Conservation (phyloP, 225 moss, liverwort and hornwort species). For the Physcomitrellopsis africana region DNA sequence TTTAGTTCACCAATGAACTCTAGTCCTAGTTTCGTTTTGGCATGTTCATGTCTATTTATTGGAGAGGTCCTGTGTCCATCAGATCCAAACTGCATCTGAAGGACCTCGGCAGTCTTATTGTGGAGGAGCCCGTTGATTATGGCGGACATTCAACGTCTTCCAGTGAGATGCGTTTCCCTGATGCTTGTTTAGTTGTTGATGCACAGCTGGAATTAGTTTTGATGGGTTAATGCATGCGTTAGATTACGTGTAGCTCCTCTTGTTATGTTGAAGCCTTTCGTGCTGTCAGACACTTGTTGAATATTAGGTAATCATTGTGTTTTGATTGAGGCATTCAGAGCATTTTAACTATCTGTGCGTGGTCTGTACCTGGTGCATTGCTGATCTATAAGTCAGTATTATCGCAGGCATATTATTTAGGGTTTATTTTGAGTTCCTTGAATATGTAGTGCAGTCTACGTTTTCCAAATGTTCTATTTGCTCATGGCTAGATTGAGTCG, state of each 20-base stretch:
- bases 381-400: constrained; percentile 2
- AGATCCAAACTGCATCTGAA: constrained; percentile 8
- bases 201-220: neutral
- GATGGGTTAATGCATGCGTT: constrained; percentile 6
- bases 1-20: neutral
- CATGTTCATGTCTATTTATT: neutral
- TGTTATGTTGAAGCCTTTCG: neutral
- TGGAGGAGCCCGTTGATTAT: constrained; percentile 12
- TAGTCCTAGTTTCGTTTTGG: constrained; percentile 13
- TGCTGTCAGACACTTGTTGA: neutral
- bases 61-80: constrained; percentile 15
- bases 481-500: no score
- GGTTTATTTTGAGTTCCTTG: neutral
- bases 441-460: no score
- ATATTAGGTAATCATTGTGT: neutral
- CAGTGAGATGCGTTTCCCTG: neutral
- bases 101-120: neutral
- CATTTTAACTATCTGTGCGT: constrained; percentile 1
- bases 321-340: constrained; percentile 7
- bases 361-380: neutral
- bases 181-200: constrained; percentile 6
- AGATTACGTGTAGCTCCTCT: neutral
- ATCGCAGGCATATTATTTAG: neutral
- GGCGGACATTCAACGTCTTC: neutral
- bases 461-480: no score